Conservation (phyloP, 2,329 filamentous ascomycete genomes). For the Talaromyces marneffei region DNA sequence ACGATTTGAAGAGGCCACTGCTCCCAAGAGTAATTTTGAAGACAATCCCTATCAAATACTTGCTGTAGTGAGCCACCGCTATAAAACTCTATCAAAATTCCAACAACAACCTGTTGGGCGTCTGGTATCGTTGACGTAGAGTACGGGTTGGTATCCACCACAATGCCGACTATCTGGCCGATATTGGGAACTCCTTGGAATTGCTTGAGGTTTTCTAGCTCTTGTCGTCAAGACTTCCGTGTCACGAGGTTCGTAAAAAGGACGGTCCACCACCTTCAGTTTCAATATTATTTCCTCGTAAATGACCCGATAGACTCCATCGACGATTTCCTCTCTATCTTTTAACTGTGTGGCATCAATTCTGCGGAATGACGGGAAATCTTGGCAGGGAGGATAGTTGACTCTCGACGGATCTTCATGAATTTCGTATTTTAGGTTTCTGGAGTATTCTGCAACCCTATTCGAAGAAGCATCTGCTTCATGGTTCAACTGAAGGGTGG, state of each 20-base stretch:
- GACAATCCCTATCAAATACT: constrained; percentile 11
- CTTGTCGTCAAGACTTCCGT: constrained; percentile 17
- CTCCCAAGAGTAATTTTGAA: constrained; percentile 16
- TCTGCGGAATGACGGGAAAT: constrained; percentile 17
- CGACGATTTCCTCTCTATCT: constrained; percentile 15
- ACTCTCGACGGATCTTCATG: constrained; percentile 15
- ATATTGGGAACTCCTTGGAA: constrained; percentile 18
- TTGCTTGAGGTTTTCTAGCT: constrained; percentile 19
- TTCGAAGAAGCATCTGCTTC: constrained; percentile 1
- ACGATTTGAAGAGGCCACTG: constrained; percentile 19
- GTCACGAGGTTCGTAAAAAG: constrained; percentile 2
- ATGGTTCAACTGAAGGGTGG: background rate
- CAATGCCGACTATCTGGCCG: constrained; percentile 17
- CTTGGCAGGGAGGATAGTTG: constrained; percentile 11
- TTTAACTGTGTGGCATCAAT: constrained; percentile 13
- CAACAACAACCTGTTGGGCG: constrained; percentile 16
- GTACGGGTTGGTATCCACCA: constrained; percentile 18
- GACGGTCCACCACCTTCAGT: constrained; percentile 8
- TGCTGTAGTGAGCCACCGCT: constrained; percentile 17
- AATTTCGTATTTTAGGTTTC: constrained; percentile 10
- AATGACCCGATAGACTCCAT: constrained; percentile 16
- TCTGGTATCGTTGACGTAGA: constrained; percentile 10
- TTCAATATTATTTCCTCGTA: constrained; percentile 14
- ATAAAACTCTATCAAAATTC: constrained; percentile 19
- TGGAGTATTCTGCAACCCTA: background rate